Evolutionary conservation across 192 early-diverging fungal species (phyloP), one percentile per base, ranked within the genome.

Genomic region (Podila epigama): DNA sequence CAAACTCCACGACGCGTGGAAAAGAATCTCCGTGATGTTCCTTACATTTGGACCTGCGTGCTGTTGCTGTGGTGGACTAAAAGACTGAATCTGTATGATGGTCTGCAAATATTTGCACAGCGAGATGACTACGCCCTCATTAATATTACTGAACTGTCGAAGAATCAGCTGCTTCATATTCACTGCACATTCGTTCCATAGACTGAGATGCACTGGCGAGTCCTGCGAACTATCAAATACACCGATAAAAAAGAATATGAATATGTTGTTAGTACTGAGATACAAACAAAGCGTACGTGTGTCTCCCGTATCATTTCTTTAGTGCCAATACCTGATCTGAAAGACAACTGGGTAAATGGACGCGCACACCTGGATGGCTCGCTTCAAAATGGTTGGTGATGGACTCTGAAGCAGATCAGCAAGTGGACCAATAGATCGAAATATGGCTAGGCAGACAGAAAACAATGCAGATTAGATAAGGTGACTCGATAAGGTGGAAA

Each of bases 171-270:
- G 60, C 6, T 77, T 77, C 31, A 68, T 68, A 54, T 60, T 59
- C 48, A 77, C 35, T n/a, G 60, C 73, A 29, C 68, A 77, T 56
- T 77, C 66, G 34, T 68, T 63, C 73, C 73, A 77, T 2, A 77
- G 66, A 3, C 27, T 35, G 13, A 52, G 31, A 32, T 68, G 55
- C 13, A 15, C 10, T 16, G 60, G 60, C 15, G 42, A 37, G 0
- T 68, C 66, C 55, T 77, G 73, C 16, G 60, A 77, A 40, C 73
- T 77, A 52, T n/a, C n/a, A 1, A 35, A 16, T n/a, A 25, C 1
- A 12, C 22, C 10, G 20, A 48, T 34, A 9, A 66, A 44, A 18
- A 27, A 36, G 4, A 44, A n/a, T 15, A 15, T 32, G 37, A 25
- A 1, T 33, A 31, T 66, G 52, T 51, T 63, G 10, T 4, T 9